A percentile compares a stretch with the other conserved stretches of the same genome.
phyloP scores from a whole-genome alignment of 768 basidiomycete species.

The Mycena metata region DNA sequence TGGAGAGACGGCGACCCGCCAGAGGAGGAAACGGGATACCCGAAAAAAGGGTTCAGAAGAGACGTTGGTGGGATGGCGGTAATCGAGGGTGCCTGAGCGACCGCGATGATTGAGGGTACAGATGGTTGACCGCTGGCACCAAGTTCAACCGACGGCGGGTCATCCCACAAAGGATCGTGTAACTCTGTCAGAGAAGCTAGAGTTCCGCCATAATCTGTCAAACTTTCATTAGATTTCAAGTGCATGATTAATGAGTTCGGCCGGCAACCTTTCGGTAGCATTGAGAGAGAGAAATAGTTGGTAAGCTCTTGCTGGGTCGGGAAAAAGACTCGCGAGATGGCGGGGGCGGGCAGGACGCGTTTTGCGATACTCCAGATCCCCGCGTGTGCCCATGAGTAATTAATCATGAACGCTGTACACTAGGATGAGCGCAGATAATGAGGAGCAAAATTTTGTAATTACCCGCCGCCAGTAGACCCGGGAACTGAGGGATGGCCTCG shows the following conservation, averaged over 20 bases:
- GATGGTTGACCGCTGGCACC: slow-evolving; percentile 31
- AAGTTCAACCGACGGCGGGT: slow-evolving; percentile 24
- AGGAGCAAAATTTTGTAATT: slow-evolving; percentile 37
- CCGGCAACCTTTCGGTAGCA: slow-evolving; percentile 70
- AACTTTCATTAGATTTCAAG: slow-evolving; percentile 36
- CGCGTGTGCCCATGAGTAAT: slow-evolving; percentile 81
- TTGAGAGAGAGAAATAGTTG: slow-evolving; percentile 63
- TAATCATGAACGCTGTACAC: slow-evolving; percentile 72
- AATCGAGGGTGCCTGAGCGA: slow-evolving; percentile 33
- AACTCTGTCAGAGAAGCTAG: slow-evolving; percentile 66
- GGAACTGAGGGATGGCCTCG: slow-evolving; percentile 78
- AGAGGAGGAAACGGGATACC: slow-evolving; percentile 68
- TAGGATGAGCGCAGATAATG: slow-evolving; percentile 19
- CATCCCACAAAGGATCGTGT: slow-evolving; percentile 60
- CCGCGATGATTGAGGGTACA: slow-evolving; percentile 27
- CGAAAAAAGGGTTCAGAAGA: slow-evolving; percentile 78
- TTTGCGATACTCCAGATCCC: slow-evolving; percentile 76
- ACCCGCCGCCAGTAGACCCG: slow-evolving; percentile 85
- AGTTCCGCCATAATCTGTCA: slow-evolving; percentile 76
- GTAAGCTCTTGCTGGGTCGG: slow-evolving; percentile 68
- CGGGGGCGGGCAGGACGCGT: slow-evolving; percentile 73
- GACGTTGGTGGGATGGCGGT: slow-evolving; percentile 59
- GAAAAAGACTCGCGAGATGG: slow-evolving; percentile 76
- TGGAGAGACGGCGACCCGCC: slow-evolving; percentile 59
- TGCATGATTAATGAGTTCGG: slow-evolving; percentile 29